Evolutionary conservation across 257 asterid species (phyloP).

Genomic region (Jaltomata sinuosa): DNA sequence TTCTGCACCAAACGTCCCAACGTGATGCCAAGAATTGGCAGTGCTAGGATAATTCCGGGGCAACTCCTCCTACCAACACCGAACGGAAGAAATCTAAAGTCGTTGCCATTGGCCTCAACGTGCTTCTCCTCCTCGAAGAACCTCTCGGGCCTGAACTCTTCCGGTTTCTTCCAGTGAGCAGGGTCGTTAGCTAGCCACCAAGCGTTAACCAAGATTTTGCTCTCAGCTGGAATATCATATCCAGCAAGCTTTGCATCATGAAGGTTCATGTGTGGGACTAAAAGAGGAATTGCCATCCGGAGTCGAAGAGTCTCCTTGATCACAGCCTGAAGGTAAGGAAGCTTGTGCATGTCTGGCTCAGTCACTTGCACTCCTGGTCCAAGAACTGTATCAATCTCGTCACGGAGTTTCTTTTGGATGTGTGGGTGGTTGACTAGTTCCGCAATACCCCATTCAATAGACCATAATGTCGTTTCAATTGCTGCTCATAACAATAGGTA

Average conservation of each 20-base stretch:
- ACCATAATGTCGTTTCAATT: constrained; percentile 87
- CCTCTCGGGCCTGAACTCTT: constrained; percentile 81
- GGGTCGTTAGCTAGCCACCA: constrained; percentile 87
- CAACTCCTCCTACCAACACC: constrained; percentile 90
- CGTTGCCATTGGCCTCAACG: constrained; percentile 74
- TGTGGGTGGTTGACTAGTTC: constrained; percentile 77
- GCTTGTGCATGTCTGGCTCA: constrained; percentile 53
- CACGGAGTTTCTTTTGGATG: constrained; percentile 55
- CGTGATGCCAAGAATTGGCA: constrained; percentile 72
- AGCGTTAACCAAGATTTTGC: constrained; percentile 75
- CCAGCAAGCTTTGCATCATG: constrained; percentile 70
- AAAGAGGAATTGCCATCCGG: constrained; percentile 72
- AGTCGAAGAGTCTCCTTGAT: constrained; percentile 76
- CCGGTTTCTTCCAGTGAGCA: constrained; percentile 59
- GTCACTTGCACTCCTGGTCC: constrained; percentile 64
- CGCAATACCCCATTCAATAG: constrained; percentile 83
- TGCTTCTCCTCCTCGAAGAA: constrained; percentile 73
- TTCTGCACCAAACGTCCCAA: constrained; percentile 78
- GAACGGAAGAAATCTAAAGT: constrained; percentile 64
- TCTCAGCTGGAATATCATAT: constrained; percentile 79
- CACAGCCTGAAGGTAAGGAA: constrained; percentile 82
- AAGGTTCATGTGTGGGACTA: constrained; percentile 92
- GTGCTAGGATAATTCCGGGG: constrained; percentile 74
- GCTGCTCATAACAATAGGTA: constrained; percentile 28
- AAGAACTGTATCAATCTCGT: constrained; percentile 49